phyloP scores from a whole-genome alignment of 2,329 filamentous ascomycete species.

The Exophiala alcalophila region DNA sequence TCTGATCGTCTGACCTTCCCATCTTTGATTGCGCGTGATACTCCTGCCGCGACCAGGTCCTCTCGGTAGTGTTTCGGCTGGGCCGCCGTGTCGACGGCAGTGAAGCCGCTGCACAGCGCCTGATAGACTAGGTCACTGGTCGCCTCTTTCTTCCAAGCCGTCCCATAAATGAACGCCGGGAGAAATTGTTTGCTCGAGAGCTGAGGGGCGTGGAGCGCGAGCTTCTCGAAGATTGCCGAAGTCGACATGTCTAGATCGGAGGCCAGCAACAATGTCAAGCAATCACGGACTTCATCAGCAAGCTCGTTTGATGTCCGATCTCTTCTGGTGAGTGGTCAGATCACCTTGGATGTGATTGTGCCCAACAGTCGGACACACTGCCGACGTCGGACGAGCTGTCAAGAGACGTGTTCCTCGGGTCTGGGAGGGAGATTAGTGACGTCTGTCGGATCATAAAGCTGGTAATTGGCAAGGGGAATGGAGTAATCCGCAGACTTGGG shows the following conservation, averaged over 20 bases:
- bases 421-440: too few species aligned
- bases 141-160: constrained; percentile 76
- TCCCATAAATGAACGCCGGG: constrained; percentile 66
- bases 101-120: constrained; percentile 66
- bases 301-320: too few species aligned
- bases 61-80: constrained; percentile 79
- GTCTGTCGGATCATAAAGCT: too few species aligned
- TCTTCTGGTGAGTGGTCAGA: too few species aligned
- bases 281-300: too few species aligned
- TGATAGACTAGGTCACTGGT: constrained; percentile 66
- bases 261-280: too few species aligned
- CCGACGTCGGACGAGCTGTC: too few species aligned
- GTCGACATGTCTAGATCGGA: constrained; percentile 14
- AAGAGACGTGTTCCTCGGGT: too few species aligned
- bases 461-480: too few species aligned
- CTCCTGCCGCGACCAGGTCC: constrained; percentile 63
- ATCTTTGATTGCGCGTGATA: constrained; percentile 59
- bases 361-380: too few species aligned
- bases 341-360: too few species aligned
- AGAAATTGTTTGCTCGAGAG: constrained; percentile 16
- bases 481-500: too few species aligned
- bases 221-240: constrained; percentile 24
- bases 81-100: constrained; percentile 70
- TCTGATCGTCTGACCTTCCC: constrained; percentile 58
- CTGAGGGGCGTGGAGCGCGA: constrained; percentile 23